Evolutionary conservation across 1,284 basidiomycete genomes (phyloP), one percentile per base, ranked within the genome.

Genomic region (Coniferiporia weirii): DNA sequence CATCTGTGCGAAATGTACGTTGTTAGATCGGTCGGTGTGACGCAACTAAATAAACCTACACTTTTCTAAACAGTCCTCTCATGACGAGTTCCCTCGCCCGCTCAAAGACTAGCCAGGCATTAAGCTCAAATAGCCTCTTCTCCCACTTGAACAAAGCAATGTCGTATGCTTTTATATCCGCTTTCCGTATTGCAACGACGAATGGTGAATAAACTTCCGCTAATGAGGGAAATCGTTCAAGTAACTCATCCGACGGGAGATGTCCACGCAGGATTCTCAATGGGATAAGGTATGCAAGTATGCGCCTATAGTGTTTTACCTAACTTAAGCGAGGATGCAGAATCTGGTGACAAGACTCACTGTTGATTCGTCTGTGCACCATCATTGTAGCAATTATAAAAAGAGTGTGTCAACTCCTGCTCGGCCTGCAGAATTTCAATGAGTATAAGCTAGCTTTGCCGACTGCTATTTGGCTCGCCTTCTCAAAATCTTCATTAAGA

Each of bases 221-320:
- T n/a, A 97, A 76, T 4, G 82, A 77, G 1, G 89, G 89, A 70
- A 92, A 93, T 6, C 80, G 81, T 35, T 79, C 65, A 60, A 95
- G 75, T 10, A 98, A 79, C 52, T 78, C 76, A 12, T 74, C 66
- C 0, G 89, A 84, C 7, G 95, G 95, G 12, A 97, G 79, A 59
- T 89, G 84, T 1, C 95, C 96, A 60, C 85, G 86, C 27, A 97
- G 76, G 20, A 98, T 84, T 13, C 91, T 88, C 17, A 98, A 78
- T 0, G 95, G 93, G 53, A 98, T 85, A 32, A 98, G 81, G 70
- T 94, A 98, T 7, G 87, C 87, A 52, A 98, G 76, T 63, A 98
- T 95, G 19, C 95, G 85, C 68, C 93, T 87, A 64, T 40, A 49
- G 22, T 60, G 44, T 54, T 56, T 9, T 38, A 27, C 5, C 5